These are phyloP conservation scores for Elsinoe perseae DNA, from an alignment of 2,329 filamentous ascomycete genomes.

Conservation along the genomic window DNA sequence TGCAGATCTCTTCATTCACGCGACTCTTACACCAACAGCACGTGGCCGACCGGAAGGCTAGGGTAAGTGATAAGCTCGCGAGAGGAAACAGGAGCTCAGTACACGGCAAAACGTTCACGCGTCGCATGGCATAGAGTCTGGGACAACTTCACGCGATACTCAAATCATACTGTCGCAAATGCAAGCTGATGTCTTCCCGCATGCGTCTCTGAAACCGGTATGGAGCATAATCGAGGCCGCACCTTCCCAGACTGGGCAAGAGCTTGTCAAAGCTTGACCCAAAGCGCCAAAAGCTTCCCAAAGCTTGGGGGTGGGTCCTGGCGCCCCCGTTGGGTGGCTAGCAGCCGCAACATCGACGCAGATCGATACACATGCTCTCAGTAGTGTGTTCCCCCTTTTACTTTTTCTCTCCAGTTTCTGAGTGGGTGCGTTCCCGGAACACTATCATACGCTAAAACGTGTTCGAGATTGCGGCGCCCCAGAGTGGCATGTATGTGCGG, in stretches of 20 bases:
- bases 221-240: not conserved
- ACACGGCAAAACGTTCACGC: not conserved
- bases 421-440: too few relatives aligned
- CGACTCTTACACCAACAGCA: not conserved
- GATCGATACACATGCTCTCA: not conserved
- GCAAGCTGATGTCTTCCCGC: not conserved
- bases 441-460: not conserved
- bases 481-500: not conserved
- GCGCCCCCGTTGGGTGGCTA: too few relatives aligned
- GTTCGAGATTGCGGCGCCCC: not conserved
- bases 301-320: too few relatives aligned
- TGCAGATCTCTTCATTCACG: not conserved
- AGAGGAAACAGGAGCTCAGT: not conserved
- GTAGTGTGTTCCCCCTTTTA: not conserved
- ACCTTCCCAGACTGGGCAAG: not conserved
- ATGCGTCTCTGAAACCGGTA: not conserved
- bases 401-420: not conserved
- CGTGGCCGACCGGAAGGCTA: not conserved
- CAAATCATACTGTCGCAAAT: not conserved
- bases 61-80: not conserved
- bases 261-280: conserved; percentile 1
- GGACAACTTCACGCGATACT: not conserved
- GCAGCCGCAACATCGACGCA: not conserved
- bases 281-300: not conserved
- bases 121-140: not conserved